Evolutionary conservation across 1,284 basidiomycete species (phyloP).

Genomic region (Sutorius eximius): DNA sequence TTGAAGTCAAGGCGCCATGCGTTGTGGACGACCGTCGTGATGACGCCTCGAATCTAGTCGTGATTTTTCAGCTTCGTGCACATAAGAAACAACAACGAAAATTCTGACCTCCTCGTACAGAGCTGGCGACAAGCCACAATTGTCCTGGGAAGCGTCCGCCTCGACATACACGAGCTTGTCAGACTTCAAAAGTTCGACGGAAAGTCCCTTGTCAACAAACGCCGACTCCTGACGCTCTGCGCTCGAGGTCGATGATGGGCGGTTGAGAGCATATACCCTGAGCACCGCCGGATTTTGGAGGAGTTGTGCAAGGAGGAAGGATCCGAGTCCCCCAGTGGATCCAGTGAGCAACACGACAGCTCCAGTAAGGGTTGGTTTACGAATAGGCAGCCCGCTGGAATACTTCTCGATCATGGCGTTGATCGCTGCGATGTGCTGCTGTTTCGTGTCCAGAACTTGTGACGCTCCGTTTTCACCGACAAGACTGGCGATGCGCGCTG

Average conservation of each 20-base stretch:
- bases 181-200: conserved; percentile 4
- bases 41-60: neutral
- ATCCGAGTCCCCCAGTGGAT: conserved; percentile 17
- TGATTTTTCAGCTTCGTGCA: neutral
- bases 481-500: neutral
- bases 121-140: conserved; percentile 5
- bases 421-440: conserved; percentile 1
- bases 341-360: conserved; percentile 12
- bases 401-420: conserved; percentile 14
- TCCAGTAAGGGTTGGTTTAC: neutral
- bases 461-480: neutral
- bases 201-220: conserved; percentile 8
- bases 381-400: neutral
- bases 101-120: conserved; percentile 9
- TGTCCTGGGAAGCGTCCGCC: conserved; percentile 5
- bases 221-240: conserved; percentile 4
- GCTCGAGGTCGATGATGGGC: conserved; percentile 5
- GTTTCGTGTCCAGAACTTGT: neutral
- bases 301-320: conserved; percentile 5
- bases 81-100: no score
- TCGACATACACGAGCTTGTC: conserved; percentile 10
- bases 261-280: conserved; percentile 9
- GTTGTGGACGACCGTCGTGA: conserved; percentile 10
- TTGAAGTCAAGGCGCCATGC: conserved; percentile 18
- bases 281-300: neutral